phyloP scores from a whole-genome alignment of 768 basidiomycete species.

The Grammothele lineata region DNA sequence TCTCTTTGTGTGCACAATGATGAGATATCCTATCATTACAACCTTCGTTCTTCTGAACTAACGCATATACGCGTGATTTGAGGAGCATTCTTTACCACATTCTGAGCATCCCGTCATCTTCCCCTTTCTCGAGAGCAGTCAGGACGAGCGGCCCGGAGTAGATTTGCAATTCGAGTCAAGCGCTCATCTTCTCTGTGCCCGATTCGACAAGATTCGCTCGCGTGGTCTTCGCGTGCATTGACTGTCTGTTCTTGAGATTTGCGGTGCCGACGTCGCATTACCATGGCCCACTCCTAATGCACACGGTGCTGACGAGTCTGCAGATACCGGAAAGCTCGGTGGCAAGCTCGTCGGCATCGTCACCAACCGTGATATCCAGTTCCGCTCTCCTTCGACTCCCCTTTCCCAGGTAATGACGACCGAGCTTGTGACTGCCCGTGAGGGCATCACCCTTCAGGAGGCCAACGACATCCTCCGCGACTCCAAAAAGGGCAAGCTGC shows the following conservation, averaged over 20 bases:
- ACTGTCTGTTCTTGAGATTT: no score
- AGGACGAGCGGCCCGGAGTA: no score
- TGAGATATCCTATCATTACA: conserved; percentile 30
- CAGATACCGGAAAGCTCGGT: conserved; percentile 83
- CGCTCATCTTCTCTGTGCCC: no score
- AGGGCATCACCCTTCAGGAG: conserved; percentile 86
- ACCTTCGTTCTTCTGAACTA: conserved; percentile 91
- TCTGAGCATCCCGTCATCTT: conserved; percentile 31
- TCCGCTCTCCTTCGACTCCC: conserved; percentile 62
- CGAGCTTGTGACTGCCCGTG: conserved; percentile 75
- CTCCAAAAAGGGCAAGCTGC: conserved; percentile 97
- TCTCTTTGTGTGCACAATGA: conserved; percentile 2
- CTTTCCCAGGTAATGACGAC: conserved; percentile 89
- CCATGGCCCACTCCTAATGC: background rate
- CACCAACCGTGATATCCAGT: conserved; percentile 94
- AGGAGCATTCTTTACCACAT: conserved; percentile 40
- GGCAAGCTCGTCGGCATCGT: conserved; percentile 96
- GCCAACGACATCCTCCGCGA: conserved; percentile 94
- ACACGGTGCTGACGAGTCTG: no score
- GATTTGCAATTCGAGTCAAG: no score
- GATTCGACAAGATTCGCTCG: no score
- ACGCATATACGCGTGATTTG: conserved; percentile 74
- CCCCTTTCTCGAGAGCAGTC: conserved; percentile 14
- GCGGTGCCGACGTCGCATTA: no score
- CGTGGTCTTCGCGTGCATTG: no score